Conservation (phyloP, 2,329 filamentous ascomycete species). For the Xylaria multiplex region DNA sequence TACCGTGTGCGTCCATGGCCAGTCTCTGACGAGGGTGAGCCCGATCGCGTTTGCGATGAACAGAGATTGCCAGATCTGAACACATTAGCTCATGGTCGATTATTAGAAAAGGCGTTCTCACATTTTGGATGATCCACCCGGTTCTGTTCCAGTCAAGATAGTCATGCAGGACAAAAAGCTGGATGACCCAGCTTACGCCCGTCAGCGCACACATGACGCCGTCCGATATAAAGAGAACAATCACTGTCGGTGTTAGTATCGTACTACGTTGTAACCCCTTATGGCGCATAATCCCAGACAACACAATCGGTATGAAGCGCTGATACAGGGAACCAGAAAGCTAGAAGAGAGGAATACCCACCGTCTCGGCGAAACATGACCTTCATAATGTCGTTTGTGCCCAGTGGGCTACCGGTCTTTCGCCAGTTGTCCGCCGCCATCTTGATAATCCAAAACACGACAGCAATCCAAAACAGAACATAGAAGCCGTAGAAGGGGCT, state of each 20-base stretch:
- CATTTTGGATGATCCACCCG: slow-evolving; percentile 79
- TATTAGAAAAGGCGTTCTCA: slow-evolving; percentile 48
- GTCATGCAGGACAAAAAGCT: slow-evolving; percentile 67
- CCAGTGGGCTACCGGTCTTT: slow-evolving; percentile 73
- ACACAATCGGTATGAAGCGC: background rate
- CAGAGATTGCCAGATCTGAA: slow-evolving; percentile 71
- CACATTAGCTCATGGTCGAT: slow-evolving; percentile 5
- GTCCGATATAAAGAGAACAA: slow-evolving; percentile 70
- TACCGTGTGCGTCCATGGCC: slow-evolving; percentile 75
- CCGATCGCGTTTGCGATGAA: slow-evolving; percentile 72
- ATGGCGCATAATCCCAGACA: background rate
- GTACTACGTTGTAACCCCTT: background rate
- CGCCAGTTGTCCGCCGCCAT: slow-evolving; percentile 75
- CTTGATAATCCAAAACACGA: slow-evolving; percentile 72
- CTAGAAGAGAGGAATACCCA: slow-evolving; percentile 40
- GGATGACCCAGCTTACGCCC: slow-evolving; percentile 72
- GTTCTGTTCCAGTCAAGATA: slow-evolving; percentile 72
- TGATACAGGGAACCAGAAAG: background rate
- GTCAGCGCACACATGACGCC: slow-evolving; percentile 74
- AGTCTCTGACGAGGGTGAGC: slow-evolving; percentile 75
- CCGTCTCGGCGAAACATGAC: slow-evolving; percentile 69
- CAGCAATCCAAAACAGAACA: slow-evolving; percentile 79
- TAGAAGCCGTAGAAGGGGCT: slow-evolving; percentile 84
- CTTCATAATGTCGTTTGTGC: slow-evolving; percentile 75
- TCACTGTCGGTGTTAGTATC: slow-evolving; percentile 48